Evolutionary conservation across 805 yeast species (phyloP), one percentile per base, ranked within the genome.

Genomic region (Saccharomycopsis babjevae): DNA sequence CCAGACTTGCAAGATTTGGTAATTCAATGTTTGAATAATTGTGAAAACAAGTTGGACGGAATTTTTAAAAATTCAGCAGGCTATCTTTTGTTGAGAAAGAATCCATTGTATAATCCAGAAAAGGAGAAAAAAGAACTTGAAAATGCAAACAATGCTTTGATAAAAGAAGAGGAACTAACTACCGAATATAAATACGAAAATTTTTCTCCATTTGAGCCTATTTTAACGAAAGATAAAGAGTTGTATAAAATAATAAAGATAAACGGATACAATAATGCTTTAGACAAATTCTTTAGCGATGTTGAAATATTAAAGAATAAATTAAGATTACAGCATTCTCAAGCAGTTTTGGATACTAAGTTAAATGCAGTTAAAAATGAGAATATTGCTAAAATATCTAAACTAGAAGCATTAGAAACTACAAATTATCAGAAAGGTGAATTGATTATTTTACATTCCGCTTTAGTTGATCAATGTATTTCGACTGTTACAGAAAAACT

Each of bases 231-330:
- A 10, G 66, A 66, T 1, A 77, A 73, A 8, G 65, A 66, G 1
- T 63, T 67, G 8, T 71, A 68, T 57, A 73, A 74, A 25, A 68
- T 84, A 22, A 75, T 79, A 1, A 75, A 74, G 20, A 72, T 83
- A 15, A 72, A 74, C 7, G 91, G 94, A 0, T 93, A 90, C 71
- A 92, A 90, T 69, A 80, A 81, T 61, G 86, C 97, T 0, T 78
- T 93, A 22, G 99, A 93, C 71, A 77, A 75, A 50, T 93, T 88
- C 69, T 93, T 88, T 70, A 89, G 97, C 0, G 84, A 93, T 0
- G 76, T 92, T 16, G 96, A 93, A 68, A 84, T 96, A 3, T 83
- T 90, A 3, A 89, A 89, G 68, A 82, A 84, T 67, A 85, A 91
- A 0, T 72, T 88, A 60, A 81, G 84, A 61, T 81, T 88, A 39